phyloP scores from a whole-genome alignment of 2,329 filamentous ascomycete genomes.

The Fusarium sarcochroum region DNA sequence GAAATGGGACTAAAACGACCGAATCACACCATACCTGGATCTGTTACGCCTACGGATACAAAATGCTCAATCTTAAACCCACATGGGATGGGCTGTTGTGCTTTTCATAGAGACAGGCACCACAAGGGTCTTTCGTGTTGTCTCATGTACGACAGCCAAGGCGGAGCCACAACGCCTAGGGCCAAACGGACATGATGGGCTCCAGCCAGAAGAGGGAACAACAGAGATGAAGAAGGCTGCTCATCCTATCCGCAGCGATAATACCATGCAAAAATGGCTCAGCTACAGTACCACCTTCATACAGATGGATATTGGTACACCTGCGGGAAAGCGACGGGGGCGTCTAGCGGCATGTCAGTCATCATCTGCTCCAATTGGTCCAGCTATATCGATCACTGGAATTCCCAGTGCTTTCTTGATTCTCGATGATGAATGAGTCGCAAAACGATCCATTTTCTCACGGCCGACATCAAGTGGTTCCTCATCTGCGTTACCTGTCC shows the following conservation, averaged over 20 bases:
- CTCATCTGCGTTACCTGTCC: conserved; percentile 32
- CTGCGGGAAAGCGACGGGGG: conserved; percentile 42
- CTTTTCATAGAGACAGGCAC: conserved; percentile 33
- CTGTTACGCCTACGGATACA: conserved; percentile 33
- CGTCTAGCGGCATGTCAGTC: conserved; percentile 45
- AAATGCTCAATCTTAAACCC: conserved; percentile 38
- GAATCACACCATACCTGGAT: conserved; percentile 48
- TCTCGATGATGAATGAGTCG: conserved; percentile 45
- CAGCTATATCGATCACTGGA: conserved; percentile 28
- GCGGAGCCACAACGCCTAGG: conserved; percentile 42
- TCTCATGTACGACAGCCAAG: conserved; percentile 42
- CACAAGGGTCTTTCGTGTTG: conserved; percentile 39
- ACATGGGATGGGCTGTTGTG: conserved; percentile 45
- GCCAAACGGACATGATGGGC: conserved; percentile 35
- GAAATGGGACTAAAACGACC: conserved; percentile 36
- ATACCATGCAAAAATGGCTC: conserved; percentile 49
- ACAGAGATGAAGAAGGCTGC: conserved; percentile 34
- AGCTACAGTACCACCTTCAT: conserved; percentile 29
- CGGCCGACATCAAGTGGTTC: conserved; percentile 28
- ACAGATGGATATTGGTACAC: conserved; percentile 24
- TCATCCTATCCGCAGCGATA: conserved; percentile 9
- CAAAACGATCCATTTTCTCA: conserved; percentile 40
- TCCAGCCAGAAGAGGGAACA: conserved; percentile 41
- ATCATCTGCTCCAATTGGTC: conserved; percentile 46
- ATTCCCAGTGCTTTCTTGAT: conserved; percentile 11